Evolutionary conservation across 2,329 filamentous ascomycete species (phyloP), one percentile per base, ranked within the genome.

Genomic region (Ophiostoma tasmaniense): DNA sequence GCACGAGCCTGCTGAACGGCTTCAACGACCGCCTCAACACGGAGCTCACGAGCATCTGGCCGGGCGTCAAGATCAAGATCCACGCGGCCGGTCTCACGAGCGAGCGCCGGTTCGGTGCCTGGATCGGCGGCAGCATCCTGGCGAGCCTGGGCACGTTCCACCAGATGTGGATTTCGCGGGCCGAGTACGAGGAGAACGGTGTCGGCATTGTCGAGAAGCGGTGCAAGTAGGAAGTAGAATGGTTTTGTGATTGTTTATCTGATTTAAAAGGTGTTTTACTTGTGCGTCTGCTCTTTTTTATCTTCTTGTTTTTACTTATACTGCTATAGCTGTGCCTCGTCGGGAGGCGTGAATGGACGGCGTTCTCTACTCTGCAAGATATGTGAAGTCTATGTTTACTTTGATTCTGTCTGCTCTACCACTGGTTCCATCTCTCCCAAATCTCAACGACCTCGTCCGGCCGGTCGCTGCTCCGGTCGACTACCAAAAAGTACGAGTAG

Each of bases 111-210:
- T 98, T 96, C 78, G 93, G 92, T 28, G 89, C 91, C 66, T 99
- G 95, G 94, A 93, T 99, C 73, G 95, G 96, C 64, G 95, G 95
- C 64, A 97, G 93, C 79, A 97, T 99, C 74, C 82, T 99, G 73
- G 93, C 92, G 7, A 97, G 93, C 79, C 79, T 99, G 80, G 96
- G 96, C 11, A 97, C 93, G 17, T 99, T 99, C 81, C 95, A 99
- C 81, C 95, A 99, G 82, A 94, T 99, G 90, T 99, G 95, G 95
- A 96, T 99, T 74, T 94, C 90, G 30, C 92, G 89, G 79, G 96
- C 97, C 83, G 95, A 99, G 82, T 98, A 97, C 75, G 93, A 97
- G 73, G 96, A 99, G 83, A 93, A 97, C 78, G 95, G 95, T 1
- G 83, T 89, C 6, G 87, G 87, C 72, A 93, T 98, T 74, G 91